A percentile compares a stretch with the other conserved stretches of the same genome.
phyloP scores from a whole-genome alignment of 2,329 filamentous ascomycete species.

The Ceratocystis ficicola region DNA sequence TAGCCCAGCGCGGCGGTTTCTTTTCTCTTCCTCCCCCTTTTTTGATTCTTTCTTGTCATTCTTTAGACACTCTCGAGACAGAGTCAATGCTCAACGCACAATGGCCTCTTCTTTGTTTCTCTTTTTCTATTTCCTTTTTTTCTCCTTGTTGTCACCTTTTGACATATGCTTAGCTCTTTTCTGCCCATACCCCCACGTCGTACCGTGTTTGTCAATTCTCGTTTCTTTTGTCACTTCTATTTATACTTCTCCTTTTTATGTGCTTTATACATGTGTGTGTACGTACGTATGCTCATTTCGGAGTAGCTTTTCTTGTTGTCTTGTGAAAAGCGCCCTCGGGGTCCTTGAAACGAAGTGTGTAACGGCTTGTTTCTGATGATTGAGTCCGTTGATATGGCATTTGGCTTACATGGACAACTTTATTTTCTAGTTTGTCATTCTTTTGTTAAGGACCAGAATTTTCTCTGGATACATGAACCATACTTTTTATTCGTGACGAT shows the following conservation, averaged over 20 bases:
- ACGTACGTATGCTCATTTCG: background rate
- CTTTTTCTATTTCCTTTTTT: background rate
- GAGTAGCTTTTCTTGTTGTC: background rate
- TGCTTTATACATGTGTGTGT: background rate
- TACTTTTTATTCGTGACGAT: too few relatives aligned
- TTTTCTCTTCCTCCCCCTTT: background rate
- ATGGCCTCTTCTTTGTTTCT: background rate
- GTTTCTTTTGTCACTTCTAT: slow-evolving; percentile 13
- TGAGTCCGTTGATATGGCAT: background rate
- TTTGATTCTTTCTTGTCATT: slow-evolving; percentile 12
- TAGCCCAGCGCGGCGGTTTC: slow-evolving; percentile 2
- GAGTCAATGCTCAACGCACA: slow-evolving; percentile 9
- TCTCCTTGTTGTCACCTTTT: slow-evolving; percentile 9
- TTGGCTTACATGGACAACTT: background rate
- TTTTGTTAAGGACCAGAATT: too few relatives aligned
- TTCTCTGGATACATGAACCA: too few relatives aligned
- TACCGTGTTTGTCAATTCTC: slow-evolving; percentile 18
- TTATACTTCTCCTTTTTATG: background rate
- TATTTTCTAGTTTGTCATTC: too few relatives aligned
- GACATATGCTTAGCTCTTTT: slow-evolving; percentile 10
- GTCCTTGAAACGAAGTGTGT: background rate
- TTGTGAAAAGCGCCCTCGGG: background rate
- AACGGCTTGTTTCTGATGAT: background rate
- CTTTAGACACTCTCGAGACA: slow-evolving; percentile 1
- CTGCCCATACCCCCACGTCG: slow-evolving; percentile 9